A percentile compares a stretch with the other conserved stretches of the same genome.
These are phyloP conservation scores for Rhizopogon sp. DNA, from an alignment of 768 basidiomycete genomes.

Conservation along the genomic window DNA sequence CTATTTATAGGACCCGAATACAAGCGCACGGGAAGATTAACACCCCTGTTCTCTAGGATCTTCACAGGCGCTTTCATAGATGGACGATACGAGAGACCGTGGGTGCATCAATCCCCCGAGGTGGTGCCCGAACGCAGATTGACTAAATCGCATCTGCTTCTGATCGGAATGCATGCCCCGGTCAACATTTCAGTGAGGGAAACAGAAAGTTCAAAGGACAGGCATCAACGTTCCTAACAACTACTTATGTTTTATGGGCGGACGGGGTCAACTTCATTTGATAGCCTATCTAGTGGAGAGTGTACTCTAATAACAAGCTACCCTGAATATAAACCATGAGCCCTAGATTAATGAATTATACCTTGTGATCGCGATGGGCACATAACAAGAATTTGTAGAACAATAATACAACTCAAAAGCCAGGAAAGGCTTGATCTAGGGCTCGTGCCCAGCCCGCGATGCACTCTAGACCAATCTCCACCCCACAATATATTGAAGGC, in stretches of 20 bases:
- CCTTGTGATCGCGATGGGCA: slow-evolving; percentile 6
- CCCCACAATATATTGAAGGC: slow-evolving; percentile 9
- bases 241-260: background rate
- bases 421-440: background rate
- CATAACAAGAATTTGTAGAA: slow-evolving; percentile 7
- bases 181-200: background rate
- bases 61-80: slow-evolving; percentile 18
- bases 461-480: no score
- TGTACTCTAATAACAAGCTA: background rate
- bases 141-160: slow-evolving; percentile 22
- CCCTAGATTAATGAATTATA: background rate
- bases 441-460: background rate
- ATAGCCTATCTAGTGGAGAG: background rate
- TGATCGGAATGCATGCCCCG: slow-evolving; percentile 16
- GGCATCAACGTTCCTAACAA: background rate
- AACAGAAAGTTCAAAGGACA: background rate
- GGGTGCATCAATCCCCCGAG: slow-evolving; percentile 12
- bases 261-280: background rate
- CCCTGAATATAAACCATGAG: background rate
- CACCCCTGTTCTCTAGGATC: background rate
- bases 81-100: slow-evolving; percentile 19
- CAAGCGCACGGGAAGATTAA: background rate
- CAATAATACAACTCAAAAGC: background rate
- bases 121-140: slow-evolving; percentile 20
- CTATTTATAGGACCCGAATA: background rate